Conservation (phyloP, 495 filamentous ascomycete genomes). For the Elasticomyces elasticus region DNA sequence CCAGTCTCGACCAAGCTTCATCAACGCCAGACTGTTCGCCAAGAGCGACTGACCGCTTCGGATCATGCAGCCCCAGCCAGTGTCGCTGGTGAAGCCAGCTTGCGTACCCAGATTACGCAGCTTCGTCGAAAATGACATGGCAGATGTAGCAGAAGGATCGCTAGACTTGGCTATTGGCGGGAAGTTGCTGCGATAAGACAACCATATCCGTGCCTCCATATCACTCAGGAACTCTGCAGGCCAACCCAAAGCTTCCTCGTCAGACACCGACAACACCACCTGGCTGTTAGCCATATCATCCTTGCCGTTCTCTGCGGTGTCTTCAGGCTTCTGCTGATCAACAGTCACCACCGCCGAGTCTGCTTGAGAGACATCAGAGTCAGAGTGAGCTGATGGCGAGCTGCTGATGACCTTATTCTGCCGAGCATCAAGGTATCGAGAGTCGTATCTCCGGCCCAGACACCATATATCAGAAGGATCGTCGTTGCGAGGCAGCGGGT, state of each 20-base stretch:
- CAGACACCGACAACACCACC: slow-evolving; percentile 6
- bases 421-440: slow-evolving; percentile 22
- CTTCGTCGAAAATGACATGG: slow-evolving; percentile 77
- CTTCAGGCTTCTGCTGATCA: slow-evolving; percentile 1
- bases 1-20: slow-evolving; percentile 85
- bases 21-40: slow-evolving; percentile 66
- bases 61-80: slow-evolving; percentile 99
- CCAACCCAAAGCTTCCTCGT: slow-evolving; percentile 51
- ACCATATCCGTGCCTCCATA: slow-evolving; percentile 89
- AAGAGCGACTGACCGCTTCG: slow-evolving; percentile 87
- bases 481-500: slow-evolving; percentile 83
- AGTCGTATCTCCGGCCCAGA: slow-evolving; percentile 65
- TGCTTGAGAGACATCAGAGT: slow-evolving; percentile 17
- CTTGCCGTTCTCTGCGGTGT: slow-evolving; percentile 11
- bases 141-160: slow-evolving; percentile 56
- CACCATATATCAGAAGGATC: slow-evolving; percentile 74
- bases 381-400: slow-evolving; percentile 9
- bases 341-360: slow-evolving; percentile 20
- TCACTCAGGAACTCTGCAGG: slow-evolving; percentile 79
- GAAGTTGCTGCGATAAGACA: slow-evolving; percentile 91
- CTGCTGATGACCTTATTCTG: slow-evolving; percentile 13
- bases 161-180: slow-evolving; percentile 66
- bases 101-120: slow-evolving; percentile 72
- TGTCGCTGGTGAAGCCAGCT: slow-evolving; percentile 81
- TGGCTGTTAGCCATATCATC: slow-evolving; percentile 7